Evolutionary conservation across 495 filamentous ascomycete species (phyloP), one percentile per base, ranked within the genome.

Genomic region (Penicillium waksmanii): DNA sequence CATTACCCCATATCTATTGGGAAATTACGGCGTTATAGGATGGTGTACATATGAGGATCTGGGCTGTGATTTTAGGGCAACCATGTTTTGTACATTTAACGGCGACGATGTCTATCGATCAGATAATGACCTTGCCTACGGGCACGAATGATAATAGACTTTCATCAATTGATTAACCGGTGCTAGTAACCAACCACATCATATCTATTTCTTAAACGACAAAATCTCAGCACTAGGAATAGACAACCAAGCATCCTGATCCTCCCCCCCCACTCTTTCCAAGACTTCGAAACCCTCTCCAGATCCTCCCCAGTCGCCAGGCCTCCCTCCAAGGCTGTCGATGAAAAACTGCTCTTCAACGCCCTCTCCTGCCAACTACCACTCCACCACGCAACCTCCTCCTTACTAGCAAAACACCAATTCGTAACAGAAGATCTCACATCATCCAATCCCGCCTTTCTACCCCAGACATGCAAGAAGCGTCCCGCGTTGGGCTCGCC

Each of bases 401-500:
- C 78, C 12, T 66, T 70, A 17, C 59, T 71, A 17, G 66, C 71
- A 65, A 77, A 86, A 31, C 70, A 78, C 81, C 79, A 83, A 18
- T 70, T 71, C 36, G 72, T 77, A 57, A 72, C 66, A 36, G 66
- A 72, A 48, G 66, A 67, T 11, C 66, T 72, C 43, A 81, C 73
- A 10, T 74, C 58, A 1, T 40, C 60, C 54, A 84, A 74, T 0
- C 83, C 84, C 15, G 82, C 82, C 66, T 76, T 56, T 51, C 68
- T 65, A 8, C 82, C 84, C 76, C 81, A 83, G 9, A 71, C 73
- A 58, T 80, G 77, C 46, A 85, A 50, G 54, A 73, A 66, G 10
- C 79, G 72, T 3, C 81, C 82, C 11, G 80, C 81, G 70, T 80
- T 73, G 15, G 80, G 80, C 61, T 82, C 74, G 8, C 71, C 78